These are phyloP conservation scores for Pyrenochaeta sp. DNA, from an alignment of 2,329 filamentous ascomycete species.

Conservation along the genomic window DNA sequence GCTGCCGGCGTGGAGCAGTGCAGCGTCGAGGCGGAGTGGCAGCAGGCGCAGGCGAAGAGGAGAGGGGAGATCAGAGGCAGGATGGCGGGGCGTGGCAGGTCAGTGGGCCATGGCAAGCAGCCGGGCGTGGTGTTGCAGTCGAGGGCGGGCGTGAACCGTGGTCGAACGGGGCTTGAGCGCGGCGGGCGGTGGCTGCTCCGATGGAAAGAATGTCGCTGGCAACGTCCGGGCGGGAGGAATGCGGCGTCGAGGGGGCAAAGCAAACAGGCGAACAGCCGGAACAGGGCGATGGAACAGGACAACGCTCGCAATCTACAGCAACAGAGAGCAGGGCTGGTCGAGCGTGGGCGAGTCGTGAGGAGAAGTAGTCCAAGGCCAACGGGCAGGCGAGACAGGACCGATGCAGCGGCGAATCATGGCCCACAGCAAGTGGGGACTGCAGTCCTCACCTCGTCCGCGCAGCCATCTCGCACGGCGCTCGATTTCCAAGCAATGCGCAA, in stretches of 20 bases:
- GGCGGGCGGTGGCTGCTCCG: slow-evolving; percentile 15
- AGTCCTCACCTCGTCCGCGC: no score
- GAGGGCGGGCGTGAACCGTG: slow-evolving; percentile 18
- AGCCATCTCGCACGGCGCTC: background rate
- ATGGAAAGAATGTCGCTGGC: slow-evolving; percentile 39
- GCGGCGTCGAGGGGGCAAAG: no score
- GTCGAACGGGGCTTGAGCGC: slow-evolving; percentile 32
- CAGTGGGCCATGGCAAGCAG: slow-evolving; percentile 44
- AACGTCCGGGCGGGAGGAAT: slow-evolving; percentile 12
- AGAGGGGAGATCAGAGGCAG: slow-evolving; percentile 13
- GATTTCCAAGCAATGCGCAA: slow-evolving; percentile 14
- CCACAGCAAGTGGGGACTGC: slow-evolving; percentile 21
- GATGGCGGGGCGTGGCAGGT: slow-evolving; percentile 30
- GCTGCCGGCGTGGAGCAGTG: slow-evolving; percentile 6
- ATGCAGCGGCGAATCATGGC: slow-evolving; percentile 33
- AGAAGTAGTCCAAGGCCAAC: no score
- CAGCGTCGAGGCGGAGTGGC: slow-evolving; percentile 4
- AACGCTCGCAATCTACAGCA: no score
- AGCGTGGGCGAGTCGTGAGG: no score
- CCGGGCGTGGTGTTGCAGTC: slow-evolving; percentile 23
- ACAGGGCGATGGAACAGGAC: no score
- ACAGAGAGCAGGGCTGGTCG: slow-evolving; percentile 5
- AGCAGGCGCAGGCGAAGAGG: slow-evolving; percentile 9
- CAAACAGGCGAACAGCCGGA: no score
- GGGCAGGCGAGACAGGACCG: no score